Percentiles rank a stretch among this genome's conserved stretches.
These are phyloP conservation scores for Globisporangium camurandrum DNA, from an alignment of 352 stramenopile genomes.

Conservation along the genomic window DNA sequence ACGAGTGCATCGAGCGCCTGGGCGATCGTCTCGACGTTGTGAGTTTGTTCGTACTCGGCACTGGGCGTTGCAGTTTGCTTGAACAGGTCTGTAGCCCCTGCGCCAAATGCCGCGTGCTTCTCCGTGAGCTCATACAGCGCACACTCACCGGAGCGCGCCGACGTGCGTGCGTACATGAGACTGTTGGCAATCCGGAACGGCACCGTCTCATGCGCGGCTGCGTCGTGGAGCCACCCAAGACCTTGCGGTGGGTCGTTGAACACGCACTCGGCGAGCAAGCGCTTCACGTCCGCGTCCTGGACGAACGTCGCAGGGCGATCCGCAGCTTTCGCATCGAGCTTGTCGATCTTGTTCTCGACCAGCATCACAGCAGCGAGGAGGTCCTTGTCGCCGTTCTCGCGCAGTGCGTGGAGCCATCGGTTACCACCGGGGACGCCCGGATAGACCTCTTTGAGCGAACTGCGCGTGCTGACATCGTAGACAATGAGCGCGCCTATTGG, in stretches of 20 bases:
- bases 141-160: conserved; percentile 44
- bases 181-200: conserved; percentile 55
- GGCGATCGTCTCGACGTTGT: conserved; percentile 31
- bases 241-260: conserved; percentile 41
- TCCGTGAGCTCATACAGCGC: conserved; percentile 57
- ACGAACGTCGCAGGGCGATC: conserved; percentile 35
- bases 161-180: conserved; percentile 61
- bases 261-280: conserved; percentile 31
- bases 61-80: conserved; percentile 19
- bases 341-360: conserved; percentile 70
- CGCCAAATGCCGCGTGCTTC: conserved; percentile 21
- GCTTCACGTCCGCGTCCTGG: conserved; percentile 40
- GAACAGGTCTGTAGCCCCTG: conserved; percentile 22
- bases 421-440: conserved; percentile 33
- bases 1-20: conserved; percentile 59
- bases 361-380: conserved; percentile 56
- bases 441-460: conserved; percentile 64
- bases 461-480: conserved; percentile 54
- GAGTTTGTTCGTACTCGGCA: conserved; percentile 43
- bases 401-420: conserved; percentile 56
- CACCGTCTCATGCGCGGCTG: conserved; percentile 25
- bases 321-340: conserved; percentile 24
- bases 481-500: conserved; percentile 60
- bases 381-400: conserved; percentile 46
- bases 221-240: conserved; percentile 50